Conservation (phyloP, 2,329 filamentous ascomycete species). For the Hypoxylon sp. region DNA sequence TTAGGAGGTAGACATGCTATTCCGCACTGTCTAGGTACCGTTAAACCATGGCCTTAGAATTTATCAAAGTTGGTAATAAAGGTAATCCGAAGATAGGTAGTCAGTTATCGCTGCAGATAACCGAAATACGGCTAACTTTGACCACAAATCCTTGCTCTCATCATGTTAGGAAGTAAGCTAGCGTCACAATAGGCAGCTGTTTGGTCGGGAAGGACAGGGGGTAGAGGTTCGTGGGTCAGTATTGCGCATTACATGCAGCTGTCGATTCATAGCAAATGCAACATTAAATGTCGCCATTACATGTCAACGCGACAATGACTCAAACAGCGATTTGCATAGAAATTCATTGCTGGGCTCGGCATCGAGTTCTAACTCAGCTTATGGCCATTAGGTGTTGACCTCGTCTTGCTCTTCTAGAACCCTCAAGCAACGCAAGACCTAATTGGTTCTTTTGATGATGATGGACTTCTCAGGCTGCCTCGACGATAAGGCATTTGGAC, state of each 20-base stretch:
- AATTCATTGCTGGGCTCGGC: not conserved
- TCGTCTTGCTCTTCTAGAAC: not conserved
- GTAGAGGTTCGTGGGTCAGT: not conserved
- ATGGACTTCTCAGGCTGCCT: slow-evolving; percentile 33
- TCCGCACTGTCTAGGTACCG: not conserved
- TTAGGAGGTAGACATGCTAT: not conserved
- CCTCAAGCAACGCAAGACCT: not conserved
- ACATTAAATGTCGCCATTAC: slow-evolving; percentile 11
- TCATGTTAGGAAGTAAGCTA: not conserved
- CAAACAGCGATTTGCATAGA: not conserved
- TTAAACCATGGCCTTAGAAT: not conserved
- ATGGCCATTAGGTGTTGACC: not conserved
- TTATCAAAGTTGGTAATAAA: not conserved
- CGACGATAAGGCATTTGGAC: slow-evolving; percentile 55
- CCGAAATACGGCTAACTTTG: not conserved
- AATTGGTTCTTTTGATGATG: not conserved
- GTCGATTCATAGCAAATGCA: slow-evolving; percentile 1
- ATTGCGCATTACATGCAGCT: slow-evolving; percentile 8
- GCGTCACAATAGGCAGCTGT: not conserved
- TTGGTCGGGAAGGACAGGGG: not conserved
- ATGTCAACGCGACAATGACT: slow-evolving; percentile 4
- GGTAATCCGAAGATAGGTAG: not conserved
- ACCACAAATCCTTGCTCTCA: not conserved
- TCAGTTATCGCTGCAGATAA: not conserved
- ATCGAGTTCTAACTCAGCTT: not conserved